These are phyloP conservation scores for Parasarocladium wereldwijsianum DNA, from an alignment of 2,329 filamentous ascomycete genomes.

Conservation along the genomic window DNA sequence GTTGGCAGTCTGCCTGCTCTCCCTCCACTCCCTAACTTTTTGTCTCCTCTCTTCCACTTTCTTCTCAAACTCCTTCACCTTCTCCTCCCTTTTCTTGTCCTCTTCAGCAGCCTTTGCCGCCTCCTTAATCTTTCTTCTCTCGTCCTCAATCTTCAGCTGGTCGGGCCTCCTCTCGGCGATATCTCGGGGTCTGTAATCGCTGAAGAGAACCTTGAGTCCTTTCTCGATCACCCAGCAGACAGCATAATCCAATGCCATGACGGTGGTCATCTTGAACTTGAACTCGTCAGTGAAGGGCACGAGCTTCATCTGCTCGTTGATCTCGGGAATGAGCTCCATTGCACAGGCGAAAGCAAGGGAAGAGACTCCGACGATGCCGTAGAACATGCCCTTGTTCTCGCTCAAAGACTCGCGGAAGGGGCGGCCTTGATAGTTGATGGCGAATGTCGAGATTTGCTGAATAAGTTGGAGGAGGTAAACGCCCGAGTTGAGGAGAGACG, in stretches of 20 bases:
- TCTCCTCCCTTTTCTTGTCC: conserved; percentile 35
- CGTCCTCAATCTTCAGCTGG: conserved; percentile 64
- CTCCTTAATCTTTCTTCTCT: conserved; percentile 47
- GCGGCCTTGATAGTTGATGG: conserved; percentile 97
- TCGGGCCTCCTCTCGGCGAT: conserved; percentile 79
- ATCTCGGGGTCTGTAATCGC: conserved; percentile 84
- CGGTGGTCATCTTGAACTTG: conserved; percentile 66
- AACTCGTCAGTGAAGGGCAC: conserved; percentile 84
- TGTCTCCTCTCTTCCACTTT: conserved; percentile 36
- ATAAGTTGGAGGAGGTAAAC: conserved; percentile 96
- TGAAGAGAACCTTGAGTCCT: conserved; percentile 70
- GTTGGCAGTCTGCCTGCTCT: conserved; percentile 19
- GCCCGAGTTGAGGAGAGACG: conserved; percentile 88
- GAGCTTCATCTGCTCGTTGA: conserved; percentile 85
- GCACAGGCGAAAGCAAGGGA: conserved; percentile 88
- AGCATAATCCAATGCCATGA: conserved; percentile 79
- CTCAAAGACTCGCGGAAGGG: conserved; percentile 93
- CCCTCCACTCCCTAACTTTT: conserved; percentile 31
- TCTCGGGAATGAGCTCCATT: conserved; percentile 86
- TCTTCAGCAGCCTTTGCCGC: conserved; percentile 30
- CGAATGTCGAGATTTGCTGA: conserved; percentile 97
- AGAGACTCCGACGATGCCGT: conserved; percentile 79
- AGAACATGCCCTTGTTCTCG: conserved; percentile 98
- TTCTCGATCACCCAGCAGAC: conserved; percentile 84
- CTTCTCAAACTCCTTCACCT: conserved; percentile 45